phyloP scores from a whole-genome alignment of 2,329 filamentous ascomycete species.

The Sporothrix dimorphospora region DNA sequence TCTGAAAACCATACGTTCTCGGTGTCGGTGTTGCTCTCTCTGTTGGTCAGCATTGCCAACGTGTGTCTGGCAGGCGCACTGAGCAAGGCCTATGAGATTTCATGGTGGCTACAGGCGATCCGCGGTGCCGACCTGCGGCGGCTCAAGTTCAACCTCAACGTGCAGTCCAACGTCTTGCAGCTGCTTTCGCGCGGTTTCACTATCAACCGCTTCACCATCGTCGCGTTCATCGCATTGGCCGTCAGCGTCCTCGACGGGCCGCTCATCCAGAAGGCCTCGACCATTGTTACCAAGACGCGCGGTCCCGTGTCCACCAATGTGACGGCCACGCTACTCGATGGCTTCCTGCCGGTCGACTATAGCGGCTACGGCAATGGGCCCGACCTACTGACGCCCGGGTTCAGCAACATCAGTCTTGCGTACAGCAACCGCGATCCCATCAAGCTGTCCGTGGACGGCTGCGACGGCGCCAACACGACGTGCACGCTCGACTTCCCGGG shows the following conservation, averaged over 20 bases:
- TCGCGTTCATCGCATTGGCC: not conserved
- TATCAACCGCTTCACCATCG: conserved; percentile 14
- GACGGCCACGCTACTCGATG: not conserved
- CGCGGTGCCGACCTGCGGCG: conserved; percentile 21
- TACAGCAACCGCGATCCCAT: conserved; percentile 17
- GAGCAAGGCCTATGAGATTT: conserved; percentile 17
- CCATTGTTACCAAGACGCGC: not conserved
- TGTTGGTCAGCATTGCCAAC: conserved; percentile 22
- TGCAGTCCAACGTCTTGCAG: not conserved
- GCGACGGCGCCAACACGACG: conserved; percentile 8
- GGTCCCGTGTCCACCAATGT: not conserved
- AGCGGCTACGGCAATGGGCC: not conserved
- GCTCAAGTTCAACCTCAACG: conserved; percentile 22
- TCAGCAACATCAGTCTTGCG: conserved; percentile 16
- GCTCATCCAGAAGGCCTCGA: conserved; percentile 24
- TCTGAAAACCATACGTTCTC: not conserved
- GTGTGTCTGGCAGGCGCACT: conserved; percentile 9
- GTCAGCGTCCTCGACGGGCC: conserved; percentile 22
- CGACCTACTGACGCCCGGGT: conserved; percentile 11
- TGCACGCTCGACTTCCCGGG: conserved; percentile 17
- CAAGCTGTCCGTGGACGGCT: not conserved
- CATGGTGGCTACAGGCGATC: conserved; percentile 25
- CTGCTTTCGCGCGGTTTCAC: not conserved
- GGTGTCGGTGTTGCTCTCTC: conserved; percentile 20
- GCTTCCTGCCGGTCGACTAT: conserved; percentile 18